Conservation (phyloP, 345 rosid genomes). For the Hypericum perforatum region DNA sequence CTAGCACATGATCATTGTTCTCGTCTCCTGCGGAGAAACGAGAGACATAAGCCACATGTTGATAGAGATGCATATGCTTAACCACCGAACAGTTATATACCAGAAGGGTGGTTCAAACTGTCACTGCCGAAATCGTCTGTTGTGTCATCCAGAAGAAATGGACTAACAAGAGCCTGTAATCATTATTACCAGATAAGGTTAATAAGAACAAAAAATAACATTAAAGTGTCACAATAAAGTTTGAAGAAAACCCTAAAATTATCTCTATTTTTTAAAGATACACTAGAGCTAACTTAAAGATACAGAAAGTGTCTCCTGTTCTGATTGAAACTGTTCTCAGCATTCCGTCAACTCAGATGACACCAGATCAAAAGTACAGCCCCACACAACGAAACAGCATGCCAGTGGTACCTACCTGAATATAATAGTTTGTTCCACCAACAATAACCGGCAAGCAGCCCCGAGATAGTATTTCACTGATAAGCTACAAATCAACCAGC, state of each 20-base stretch:
- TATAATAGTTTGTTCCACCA: slow-evolving; percentile 91
- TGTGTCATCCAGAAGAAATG: slow-evolving; percentile 69
- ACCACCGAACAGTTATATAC: slow-evolving; percentile 23
- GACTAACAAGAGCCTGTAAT: slow-evolving; percentile 69
- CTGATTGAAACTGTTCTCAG: too few species aligned
- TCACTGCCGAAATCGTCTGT: slow-evolving; percentile 28
- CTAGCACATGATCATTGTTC: slow-evolving; percentile 21
- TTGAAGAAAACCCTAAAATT: not conserved
- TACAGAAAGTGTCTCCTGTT: not conserved
- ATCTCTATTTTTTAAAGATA: not conserved
- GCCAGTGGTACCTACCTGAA: slow-evolving; percentile 45
- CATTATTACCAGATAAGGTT: not conserved
- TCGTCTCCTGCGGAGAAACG: slow-evolving; percentile 25
- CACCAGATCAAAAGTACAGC: too few species aligned
- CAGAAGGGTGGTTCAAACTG: slow-evolving; percentile 24
- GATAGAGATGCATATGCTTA: slow-evolving; percentile 6
- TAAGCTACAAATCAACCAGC: slow-evolving; percentile 43
- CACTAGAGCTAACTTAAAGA: not conserved
- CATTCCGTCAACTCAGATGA: not conserved
- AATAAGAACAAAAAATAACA: slow-evolving; percentile 2
- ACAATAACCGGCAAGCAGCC: slow-evolving; percentile 67
- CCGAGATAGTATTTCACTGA: slow-evolving; percentile 60
- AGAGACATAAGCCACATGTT: not conserved
- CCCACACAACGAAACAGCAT: too few species aligned
- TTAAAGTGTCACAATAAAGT: not conserved